Percentiles rank a stretch among this genome's conserved stretches.
Evolutionary conservation across 1,284 basidiomycete genomes (phyloP).

Genomic region (Leccinum griseonigrum): DNA sequence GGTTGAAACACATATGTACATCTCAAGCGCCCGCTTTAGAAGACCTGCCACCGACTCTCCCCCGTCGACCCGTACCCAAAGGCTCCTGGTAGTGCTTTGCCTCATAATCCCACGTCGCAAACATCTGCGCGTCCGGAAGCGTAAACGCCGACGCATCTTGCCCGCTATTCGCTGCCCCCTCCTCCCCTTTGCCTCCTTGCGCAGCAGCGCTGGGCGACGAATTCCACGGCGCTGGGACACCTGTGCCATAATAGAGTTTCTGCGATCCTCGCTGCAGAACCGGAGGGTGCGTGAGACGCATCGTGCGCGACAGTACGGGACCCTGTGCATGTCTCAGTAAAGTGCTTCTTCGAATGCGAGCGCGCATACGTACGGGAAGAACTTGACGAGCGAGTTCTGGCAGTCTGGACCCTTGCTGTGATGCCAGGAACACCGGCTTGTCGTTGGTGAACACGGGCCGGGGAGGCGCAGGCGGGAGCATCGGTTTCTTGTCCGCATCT

Average conservation of each 20-base stretch:
- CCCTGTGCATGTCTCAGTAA: slow-evolving; percentile 19
- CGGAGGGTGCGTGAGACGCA: slow-evolving; percentile 62
- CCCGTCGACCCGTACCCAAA: slow-evolving; percentile 32
- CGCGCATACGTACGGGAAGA: slow-evolving; percentile 50
- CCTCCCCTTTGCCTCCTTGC: slow-evolving; percentile 28
- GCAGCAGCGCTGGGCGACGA: slow-evolving; percentile 33
- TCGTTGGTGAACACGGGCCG: slow-evolving; percentile 54
- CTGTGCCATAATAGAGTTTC: slow-evolving; percentile 59
- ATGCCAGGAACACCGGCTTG: slow-evolving; percentile 28
- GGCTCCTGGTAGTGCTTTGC: slow-evolving; percentile 58
- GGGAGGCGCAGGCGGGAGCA: slow-evolving; percentile 52
- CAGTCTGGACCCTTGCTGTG: slow-evolving; percentile 41
- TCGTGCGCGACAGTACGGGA: slow-evolving; percentile 54
- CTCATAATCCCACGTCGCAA: slow-evolving; percentile 76
- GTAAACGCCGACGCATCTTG: slow-evolving; percentile 37
- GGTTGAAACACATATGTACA: background rate
- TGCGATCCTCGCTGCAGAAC: slow-evolving; percentile 54
- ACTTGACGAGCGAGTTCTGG: slow-evolving; percentile 60
- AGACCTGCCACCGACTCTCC: slow-evolving; percentile 21
- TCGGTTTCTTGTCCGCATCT: slow-evolving; percentile 40
- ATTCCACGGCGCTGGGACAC: slow-evolving; percentile 69
- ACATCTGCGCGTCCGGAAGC: slow-evolving; percentile 66
- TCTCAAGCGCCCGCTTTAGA: slow-evolving; percentile 23
- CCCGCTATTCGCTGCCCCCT: slow-evolving; percentile 28
- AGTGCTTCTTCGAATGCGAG: background rate